phyloP scores from a whole-genome alignment of 2,329 filamentous ascomycete species.

The Aspergillus puulaauensis region DNA sequence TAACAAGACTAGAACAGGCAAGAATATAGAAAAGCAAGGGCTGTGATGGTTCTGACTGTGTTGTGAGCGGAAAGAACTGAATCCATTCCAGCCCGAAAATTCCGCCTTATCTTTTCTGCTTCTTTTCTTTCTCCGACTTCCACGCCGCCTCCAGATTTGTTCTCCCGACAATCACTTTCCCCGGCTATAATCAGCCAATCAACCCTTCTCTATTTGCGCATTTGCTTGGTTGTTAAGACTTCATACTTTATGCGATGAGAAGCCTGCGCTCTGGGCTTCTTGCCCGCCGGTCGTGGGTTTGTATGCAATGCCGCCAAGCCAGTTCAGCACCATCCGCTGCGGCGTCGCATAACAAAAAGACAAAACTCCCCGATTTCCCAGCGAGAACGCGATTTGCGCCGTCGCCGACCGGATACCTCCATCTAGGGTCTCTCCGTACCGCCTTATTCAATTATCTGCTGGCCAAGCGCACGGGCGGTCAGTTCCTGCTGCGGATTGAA shows the following conservation, averaged over 20 bases:
- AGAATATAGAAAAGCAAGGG: neutral
- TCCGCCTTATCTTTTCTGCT: constrained; percentile 12
- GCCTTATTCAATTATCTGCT: constrained; percentile 94
- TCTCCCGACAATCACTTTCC: neutral
- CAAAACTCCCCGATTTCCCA: constrained; percentile 52
- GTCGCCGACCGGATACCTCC: constrained; percentile 90
- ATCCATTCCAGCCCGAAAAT: constrained; percentile 10
- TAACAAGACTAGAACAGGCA: neutral
- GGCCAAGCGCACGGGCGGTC: constrained; percentile 81
- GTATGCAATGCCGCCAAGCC: constrained; percentile 34
- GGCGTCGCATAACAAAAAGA: constrained; percentile 32
- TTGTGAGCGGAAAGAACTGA: neutral
- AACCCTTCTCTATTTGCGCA: neutral
- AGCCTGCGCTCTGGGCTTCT: constrained; percentile 23
- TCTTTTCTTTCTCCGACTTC: constrained; percentile 13
- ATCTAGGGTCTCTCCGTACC: constrained; percentile 86
- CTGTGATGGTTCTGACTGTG: neutral
- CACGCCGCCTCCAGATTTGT: constrained; percentile 5
- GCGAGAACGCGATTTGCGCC: constrained; percentile 87
- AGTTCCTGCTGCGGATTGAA: constrained; percentile 88
- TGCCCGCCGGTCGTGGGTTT: constrained; percentile 36
- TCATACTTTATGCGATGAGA: constrained; percentile 26
- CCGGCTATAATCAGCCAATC: neutral
- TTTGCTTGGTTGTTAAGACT: neutral
- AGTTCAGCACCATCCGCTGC: constrained; percentile 29